Evolutionary conservation across 2,329 filamentous ascomycete genomes (phyloP).

Genomic region (Geosmithia morbida): DNA sequence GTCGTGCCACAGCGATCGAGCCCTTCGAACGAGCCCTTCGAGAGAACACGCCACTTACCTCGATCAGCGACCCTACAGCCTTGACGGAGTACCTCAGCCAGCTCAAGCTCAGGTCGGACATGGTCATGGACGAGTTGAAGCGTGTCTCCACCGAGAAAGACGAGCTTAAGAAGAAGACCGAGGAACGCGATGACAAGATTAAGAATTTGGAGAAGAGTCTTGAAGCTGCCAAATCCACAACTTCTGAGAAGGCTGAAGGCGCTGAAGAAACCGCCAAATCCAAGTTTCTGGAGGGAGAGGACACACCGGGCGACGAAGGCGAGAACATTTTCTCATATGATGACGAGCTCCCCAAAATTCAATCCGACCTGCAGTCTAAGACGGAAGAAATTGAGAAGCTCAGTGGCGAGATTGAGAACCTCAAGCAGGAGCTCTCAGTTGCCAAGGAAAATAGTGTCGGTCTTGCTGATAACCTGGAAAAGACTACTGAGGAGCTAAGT

Average conservation of each 20-base stretch:
- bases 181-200: conserved; percentile 51
- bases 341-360: conserved; percentile 69
- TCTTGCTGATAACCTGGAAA: conserved; percentile 54
- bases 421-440: conserved; percentile 57
- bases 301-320: conserved; percentile 19
- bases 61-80: conserved; percentile 71
- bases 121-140: conserved; percentile 90
- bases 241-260: conserved; percentile 11
- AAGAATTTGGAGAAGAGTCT: conserved; percentile 50
- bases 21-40: conserved; percentile 83
- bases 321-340: conserved; percentile 92
- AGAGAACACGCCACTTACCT: conserved; percentile 83
- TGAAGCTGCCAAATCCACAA: conserved; percentile 24
- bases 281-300: conserved; percentile 32
- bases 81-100: conserved; percentile 85
- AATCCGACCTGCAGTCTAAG: conserved; percentile 57
- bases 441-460: conserved; percentile 56
- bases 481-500: conserved; percentile 47
- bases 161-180: conserved; percentile 59
- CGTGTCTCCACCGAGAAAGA: conserved; percentile 73
- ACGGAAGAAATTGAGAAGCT: conserved; percentile 57
- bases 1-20: conserved; percentile 74
- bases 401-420: conserved; percentile 48
- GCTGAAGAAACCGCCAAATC: conserved; percentile 10
- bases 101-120: conserved; percentile 70